Conservation (phyloP, 805 yeast genomes). For the Nakazawaea wickerhamii region DNA sequence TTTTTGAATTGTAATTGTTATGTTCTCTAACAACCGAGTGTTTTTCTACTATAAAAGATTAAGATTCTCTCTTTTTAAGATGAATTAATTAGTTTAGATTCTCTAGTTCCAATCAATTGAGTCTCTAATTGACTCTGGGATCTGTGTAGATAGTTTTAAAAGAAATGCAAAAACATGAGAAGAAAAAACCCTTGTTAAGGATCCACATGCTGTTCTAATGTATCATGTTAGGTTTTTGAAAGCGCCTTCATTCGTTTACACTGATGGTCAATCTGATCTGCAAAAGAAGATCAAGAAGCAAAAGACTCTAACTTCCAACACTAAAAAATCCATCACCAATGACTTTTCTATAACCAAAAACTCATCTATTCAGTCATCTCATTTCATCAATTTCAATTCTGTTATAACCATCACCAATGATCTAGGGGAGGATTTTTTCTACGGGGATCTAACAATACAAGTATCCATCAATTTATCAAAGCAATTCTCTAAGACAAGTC, state of each 20-base stretch:
- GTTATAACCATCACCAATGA: constrained; percentile 30
- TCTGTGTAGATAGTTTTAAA: too few relatives aligned
- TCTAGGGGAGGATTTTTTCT: constrained; percentile 34
- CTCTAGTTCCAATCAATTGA: too few relatives aligned
- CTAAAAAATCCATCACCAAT: neutral
- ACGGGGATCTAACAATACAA: constrained; percentile 22
- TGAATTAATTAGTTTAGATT: too few relatives aligned
- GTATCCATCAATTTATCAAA: neutral
- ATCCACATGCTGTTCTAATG: too few relatives aligned
- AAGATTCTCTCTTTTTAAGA: too few relatives aligned
- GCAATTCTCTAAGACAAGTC: too few relatives aligned
- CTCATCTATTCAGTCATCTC: neutral
- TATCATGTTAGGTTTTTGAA: constrained; percentile 31
- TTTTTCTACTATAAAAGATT: too few relatives aligned
- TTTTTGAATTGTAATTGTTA: neutral
- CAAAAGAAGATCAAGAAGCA: constrained; percentile 16
- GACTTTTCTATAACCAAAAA: neutral
- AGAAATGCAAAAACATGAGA: too few relatives aligned
- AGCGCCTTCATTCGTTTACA: constrained; percentile 20
- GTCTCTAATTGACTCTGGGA: too few relatives aligned
- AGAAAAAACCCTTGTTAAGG: too few relatives aligned
- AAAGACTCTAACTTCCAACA: neutral
- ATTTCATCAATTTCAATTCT: constrained; percentile 7
- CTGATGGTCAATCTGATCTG: constrained; percentile 13
- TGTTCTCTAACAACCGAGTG: neutral